Evolutionary conservation across 257 asterid genomes (phyloP).

Genomic region (Apocynum venetum): DNA sequence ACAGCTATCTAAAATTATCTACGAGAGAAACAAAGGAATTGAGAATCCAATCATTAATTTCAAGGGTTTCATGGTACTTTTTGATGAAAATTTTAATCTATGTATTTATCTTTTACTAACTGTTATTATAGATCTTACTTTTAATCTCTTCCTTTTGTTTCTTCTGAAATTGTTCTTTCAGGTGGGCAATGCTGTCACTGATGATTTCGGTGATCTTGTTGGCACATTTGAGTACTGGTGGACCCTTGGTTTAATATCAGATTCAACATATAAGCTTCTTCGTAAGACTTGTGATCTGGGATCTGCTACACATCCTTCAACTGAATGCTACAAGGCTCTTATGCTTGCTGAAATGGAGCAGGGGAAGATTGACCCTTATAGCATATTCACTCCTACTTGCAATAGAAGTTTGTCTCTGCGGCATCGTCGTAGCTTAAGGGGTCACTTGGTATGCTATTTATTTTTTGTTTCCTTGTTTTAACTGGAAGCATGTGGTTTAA

Average conservation of each 20-base stretch:
- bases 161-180: conserved; percentile 22
- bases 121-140: neutral
- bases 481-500: neutral
- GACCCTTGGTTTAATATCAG: conserved; percentile 96
- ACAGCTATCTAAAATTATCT: conserved; percentile 71
- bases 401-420: conserved; percentile 45
- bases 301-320: conserved; percentile 80
- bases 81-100: neutral
- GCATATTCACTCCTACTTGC: conserved; percentile 86
- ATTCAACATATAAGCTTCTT: conserved; percentile 73
- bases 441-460: conserved; percentile 68
- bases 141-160: conserved; percentile 13
- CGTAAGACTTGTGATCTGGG: conserved; percentile 53
- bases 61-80: conserved; percentile 86
- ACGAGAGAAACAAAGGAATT: conserved; percentile 65
- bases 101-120: conserved; percentile 4
- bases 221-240: conserved; percentile 99
- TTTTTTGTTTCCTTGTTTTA: neutral
- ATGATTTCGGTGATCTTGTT: conserved; percentile 71
- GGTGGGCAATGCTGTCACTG: conserved; percentile 99
- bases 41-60: conserved; percentile 70
- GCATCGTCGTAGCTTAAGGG: conserved; percentile 45
- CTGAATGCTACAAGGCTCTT: conserved; percentile 55
- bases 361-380: conserved; percentile 85
- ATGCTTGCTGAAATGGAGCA: conserved; percentile 55